phyloP scores from a whole-genome alignment of 176 grass and related monocot species.

The Puya raimondii region DNA sequence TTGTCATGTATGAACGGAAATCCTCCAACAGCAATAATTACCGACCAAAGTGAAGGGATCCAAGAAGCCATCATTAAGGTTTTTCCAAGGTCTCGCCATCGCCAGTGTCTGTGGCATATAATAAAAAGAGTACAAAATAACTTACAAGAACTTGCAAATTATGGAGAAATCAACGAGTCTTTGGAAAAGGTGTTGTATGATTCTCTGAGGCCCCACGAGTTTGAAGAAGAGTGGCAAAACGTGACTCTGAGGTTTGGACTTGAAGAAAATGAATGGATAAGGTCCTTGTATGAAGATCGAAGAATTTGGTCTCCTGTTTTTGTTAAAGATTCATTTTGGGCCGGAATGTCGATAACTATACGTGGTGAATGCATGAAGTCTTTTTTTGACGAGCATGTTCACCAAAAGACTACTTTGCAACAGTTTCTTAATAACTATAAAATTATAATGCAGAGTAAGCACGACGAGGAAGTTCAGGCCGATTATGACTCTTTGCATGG shows the following conservation, averaged over 20 bases:
- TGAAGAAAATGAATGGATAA: conserved; percentile 18
- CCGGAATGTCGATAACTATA: conserved; percentile 14
- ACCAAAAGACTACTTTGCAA: conserved; percentile 6
- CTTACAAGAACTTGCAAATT: conserved; percentile 1
- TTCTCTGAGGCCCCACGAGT: conserved; percentile 7
- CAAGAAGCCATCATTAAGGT: conserved; percentile 17
- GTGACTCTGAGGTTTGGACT: conserved; percentile 9
- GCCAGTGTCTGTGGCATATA: conserved; percentile 21
- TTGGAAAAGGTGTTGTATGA: conserved; percentile 18
- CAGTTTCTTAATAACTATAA: conserved; percentile 22
- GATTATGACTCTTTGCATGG: conserved; percentile 9
- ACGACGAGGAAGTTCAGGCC: conserved; percentile 15
- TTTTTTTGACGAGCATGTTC: conserved; percentile 14
- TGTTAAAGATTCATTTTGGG: conserved; percentile 19
- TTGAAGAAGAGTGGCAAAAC: conserved; percentile 8
- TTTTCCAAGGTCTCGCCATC: not conserved
- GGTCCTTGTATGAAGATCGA: conserved; percentile 7
- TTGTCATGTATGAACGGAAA: conserved; percentile 10
- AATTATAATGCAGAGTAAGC: conserved; percentile 9
- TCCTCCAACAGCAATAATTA: conserved; percentile 13
- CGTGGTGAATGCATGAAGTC: conserved; percentile 5
- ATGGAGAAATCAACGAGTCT: conserved; percentile 4
- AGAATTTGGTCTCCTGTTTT: conserved; percentile 4
- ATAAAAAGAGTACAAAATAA: conserved; percentile 13
- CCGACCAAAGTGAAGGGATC: conserved; percentile 8